Conservation (phyloP, 2,329 filamentous ascomycete genomes). For the Passalora sequoiae region DNA sequence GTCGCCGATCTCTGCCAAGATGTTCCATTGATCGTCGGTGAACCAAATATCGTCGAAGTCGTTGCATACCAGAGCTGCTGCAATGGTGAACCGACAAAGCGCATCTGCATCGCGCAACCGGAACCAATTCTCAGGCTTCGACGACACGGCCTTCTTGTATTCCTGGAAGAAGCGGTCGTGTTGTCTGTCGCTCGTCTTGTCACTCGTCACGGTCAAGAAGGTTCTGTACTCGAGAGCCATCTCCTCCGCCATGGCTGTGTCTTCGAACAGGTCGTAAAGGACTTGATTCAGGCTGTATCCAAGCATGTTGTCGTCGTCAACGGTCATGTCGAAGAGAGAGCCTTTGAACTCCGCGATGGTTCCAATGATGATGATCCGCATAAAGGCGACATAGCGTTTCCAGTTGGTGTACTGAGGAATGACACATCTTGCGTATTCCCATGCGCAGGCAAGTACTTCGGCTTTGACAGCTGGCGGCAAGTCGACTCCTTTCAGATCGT, state of each 20-base stretch:
- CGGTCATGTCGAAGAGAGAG: conserved; percentile 14
- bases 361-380: conserved; percentile 17
- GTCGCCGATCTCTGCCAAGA: conserved; percentile 22
- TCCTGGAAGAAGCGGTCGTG: conserved; percentile 27
- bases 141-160: conserved; percentile 29
- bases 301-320: conserved; percentile 11
- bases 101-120: conserved; percentile 35
- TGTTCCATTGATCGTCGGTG: conserved; percentile 28
- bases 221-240: conserved; percentile 22
- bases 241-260: conserved; percentile 10
- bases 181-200: conserved; percentile 19
- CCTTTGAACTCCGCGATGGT: conserved; percentile 23
- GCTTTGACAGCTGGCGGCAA: conserved; percentile 12
- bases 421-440: conserved; percentile 24
- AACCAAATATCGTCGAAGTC: conserved; percentile 23
- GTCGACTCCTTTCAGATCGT: conserved; percentile 13
- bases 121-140: conserved; percentile 29
- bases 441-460: conserved; percentile 23
- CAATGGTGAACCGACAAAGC: conserved; percentile 32
- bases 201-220: conserved; percentile 17
- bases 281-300: conserved; percentile 16
- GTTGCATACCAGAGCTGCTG: conserved; percentile 32
- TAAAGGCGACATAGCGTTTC: conserved; percentile 23
- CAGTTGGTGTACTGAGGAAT: conserved; percentile 25
- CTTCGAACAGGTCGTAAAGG: conserved; percentile 31